phyloP scores from a whole-genome alignment of 192 early-diverging fungal genomes.

The Spinellus fusiger region DNA sequence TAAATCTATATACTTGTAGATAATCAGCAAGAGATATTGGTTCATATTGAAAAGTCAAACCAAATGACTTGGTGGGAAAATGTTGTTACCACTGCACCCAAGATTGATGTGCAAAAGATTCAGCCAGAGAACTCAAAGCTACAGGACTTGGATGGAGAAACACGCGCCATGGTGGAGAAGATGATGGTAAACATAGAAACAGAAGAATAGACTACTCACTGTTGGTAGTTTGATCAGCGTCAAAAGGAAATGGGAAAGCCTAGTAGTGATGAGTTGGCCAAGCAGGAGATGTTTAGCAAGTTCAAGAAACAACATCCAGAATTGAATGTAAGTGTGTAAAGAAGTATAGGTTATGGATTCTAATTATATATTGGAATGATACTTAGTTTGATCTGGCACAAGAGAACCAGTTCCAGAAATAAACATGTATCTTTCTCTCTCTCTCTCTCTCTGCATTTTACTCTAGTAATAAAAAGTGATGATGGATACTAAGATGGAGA shows the following conservation, averaged over 20 bases:
- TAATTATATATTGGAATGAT: background rate
- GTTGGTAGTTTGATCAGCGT: constrained; percentile 75
- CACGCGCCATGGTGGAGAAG: constrained; percentile 88
- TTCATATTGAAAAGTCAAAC: constrained; percentile 85
- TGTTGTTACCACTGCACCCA: constrained; percentile 72
- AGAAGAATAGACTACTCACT: background rate
- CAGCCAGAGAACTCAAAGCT: constrained; percentile 87
- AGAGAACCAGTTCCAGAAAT: background rate
- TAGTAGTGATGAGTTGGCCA: constrained; percentile 72
- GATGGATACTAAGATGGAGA: too few relatives aligned
- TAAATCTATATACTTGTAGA: constrained; percentile 31
- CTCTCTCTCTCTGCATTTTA: too few relatives aligned
- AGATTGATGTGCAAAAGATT: constrained; percentile 86
- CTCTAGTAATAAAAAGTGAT: too few relatives aligned
- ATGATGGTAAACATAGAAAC: constrained; percentile 70
- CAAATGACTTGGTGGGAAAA: constrained; percentile 85
- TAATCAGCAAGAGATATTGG: constrained; percentile 62
- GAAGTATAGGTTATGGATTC: background rate
- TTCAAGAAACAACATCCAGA: constrained; percentile 66
- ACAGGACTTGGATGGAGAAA: constrained; percentile 83
- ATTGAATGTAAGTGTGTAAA: constrained; percentile 52
- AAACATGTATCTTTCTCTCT: too few relatives aligned
- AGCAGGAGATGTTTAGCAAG: constrained; percentile 68
- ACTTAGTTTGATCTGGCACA: background rate
- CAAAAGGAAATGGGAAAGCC: constrained; percentile 78